Evolutionary conservation across 2,329 filamentous ascomycete species (phyloP), one percentile per base, ranked within the genome.

Genomic region (Zalaria sp.): DNA sequence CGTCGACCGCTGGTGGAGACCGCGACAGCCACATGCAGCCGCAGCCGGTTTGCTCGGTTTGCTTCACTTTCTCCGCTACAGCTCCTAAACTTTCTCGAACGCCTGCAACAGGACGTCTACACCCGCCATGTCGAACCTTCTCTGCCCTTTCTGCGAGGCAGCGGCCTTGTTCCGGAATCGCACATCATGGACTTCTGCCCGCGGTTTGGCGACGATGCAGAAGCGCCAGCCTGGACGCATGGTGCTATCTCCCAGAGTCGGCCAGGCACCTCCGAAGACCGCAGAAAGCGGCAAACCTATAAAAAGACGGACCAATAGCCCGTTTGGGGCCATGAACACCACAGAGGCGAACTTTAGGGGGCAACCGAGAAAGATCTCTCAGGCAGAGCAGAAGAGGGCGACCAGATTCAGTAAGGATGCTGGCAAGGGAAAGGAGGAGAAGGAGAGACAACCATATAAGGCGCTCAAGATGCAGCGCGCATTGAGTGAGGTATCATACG

Each of bases 401-500:
- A 73, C 72, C 35, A 72, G 74, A 39, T 44, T 76, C 77, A 73
- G 66, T 73, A 27, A 61, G 60, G 43, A 61, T 43, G 43, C 40
- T 27, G 48, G 53, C 39, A 56, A 47, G 49, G 49, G 50, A 31
- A 64, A 50, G 63, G 57, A 66, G 51, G 60, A 68, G 57, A 66
- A 68, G 47, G 60, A 65, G 44, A 66, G 67, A 25, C 67, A 70
- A 38, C 62, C 73, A 5, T 82, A 75, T 61, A 88, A 93, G 58
- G 88, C 89, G 4, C 69, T 96, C 60, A 94, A 93, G 65, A 96
- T 96, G 89, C 89, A 95, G 58, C 77, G 79, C 40, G 72, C 83
- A 2, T 67, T 96, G 48, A 68, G 83, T 2, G 75, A 79, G 3
- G 70, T 96, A 4, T 76, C 85, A 0, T 95, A 95, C 57, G 75